These are phyloP conservation scores for Otatea glauca DNA, from an alignment of 176 grass and related monocot species.

Conservation along the genomic window DNA sequence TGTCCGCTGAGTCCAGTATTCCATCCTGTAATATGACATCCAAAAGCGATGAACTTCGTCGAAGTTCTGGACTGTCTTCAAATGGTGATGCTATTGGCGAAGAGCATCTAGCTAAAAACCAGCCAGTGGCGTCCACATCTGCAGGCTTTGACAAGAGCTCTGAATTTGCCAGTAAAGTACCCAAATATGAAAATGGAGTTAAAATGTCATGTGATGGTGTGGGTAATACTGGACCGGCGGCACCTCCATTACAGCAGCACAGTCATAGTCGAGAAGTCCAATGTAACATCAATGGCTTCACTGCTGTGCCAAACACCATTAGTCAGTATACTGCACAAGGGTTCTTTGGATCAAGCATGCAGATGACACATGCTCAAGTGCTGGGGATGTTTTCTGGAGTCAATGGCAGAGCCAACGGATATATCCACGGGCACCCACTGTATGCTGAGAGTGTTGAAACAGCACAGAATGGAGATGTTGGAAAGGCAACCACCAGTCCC, in stretches of 20 bases:
- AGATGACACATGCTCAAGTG: slow-evolving; percentile 56
- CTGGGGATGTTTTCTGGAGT: slow-evolving; percentile 53
- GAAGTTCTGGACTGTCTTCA: slow-evolving; percentile 37
- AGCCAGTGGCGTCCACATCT: slow-evolving; percentile 44
- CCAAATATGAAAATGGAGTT: slow-evolving; percentile 43
- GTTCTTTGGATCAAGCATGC: slow-evolving; percentile 52
- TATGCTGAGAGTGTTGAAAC: slow-evolving; percentile 21
- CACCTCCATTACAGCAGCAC: slow-evolving; percentile 38
- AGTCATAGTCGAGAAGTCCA: slow-evolving; percentile 32
- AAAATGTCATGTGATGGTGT: slow-evolving; percentile 40
- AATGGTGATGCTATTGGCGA: slow-evolving; percentile 31
- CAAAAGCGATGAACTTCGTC: slow-evolving; percentile 23
- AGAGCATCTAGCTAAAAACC: slow-evolving; percentile 42
- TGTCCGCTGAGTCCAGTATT: slow-evolving; percentile 39
- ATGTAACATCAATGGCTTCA: slow-evolving; percentile 49
- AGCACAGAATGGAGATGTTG: slow-evolving; percentile 43
- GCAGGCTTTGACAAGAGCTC: slow-evolving; percentile 32
- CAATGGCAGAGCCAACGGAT: slow-evolving; percentile 55
- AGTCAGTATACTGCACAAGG: slow-evolving; percentile 41
- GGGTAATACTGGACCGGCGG: background rate
- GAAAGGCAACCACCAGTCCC: slow-evolving; percentile 9
- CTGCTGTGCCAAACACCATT: slow-evolving; percentile 11
- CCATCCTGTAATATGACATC: slow-evolving; percentile 26
- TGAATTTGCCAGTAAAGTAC: slow-evolving; percentile 29
- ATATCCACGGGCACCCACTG: slow-evolving; percentile 43